Evolutionary conservation across 2,329 filamentous ascomycete species (phyloP).

Genomic region (Verruconis gallopava): DNA sequence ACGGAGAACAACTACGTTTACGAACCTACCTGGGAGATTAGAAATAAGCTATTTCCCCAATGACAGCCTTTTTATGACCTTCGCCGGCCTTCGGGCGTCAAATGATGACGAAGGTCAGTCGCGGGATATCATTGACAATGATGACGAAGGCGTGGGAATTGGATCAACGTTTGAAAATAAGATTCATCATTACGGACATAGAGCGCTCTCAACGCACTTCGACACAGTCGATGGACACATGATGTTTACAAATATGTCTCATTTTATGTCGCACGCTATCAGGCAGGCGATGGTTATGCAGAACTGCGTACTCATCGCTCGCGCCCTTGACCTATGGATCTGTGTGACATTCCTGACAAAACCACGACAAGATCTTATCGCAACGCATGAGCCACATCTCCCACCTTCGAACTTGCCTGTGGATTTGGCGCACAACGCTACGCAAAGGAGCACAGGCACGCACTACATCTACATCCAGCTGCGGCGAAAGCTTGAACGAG

Average conservation of each 20-base stretch:
- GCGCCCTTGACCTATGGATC: conserved; percentile 19
- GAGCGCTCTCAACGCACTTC: conserved; percentile 22
- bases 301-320: background rate
- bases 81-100: conserved; percentile 27
- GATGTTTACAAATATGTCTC: conserved; percentile 29
- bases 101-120: background rate
- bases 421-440: conserved; percentile 10
- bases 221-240: conserved; percentile 34
- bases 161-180: conserved; percentile 1
- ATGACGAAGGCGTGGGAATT: conserved; percentile 3
- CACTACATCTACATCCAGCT: conserved; percentile 6
- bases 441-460: background rate
- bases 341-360: conserved; percentile 17
- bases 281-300: conserved; percentile 16
- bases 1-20: conserved; percentile 35
- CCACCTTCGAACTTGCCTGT: conserved; percentile 4
- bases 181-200: background rate
- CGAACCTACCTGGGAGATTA: conserved; percentile 37
- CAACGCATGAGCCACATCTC: background rate
- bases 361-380: conserved; percentile 16
- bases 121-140: background rate
- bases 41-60: conserved; percentile 40
- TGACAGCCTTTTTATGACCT: conserved; percentile 33
- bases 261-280: conserved; percentile 39
- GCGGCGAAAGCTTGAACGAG: conserved; percentile 3